Evolutionary conservation across 352 stramenopile species (phyloP).

Genomic region (Pythium chondricola): DNA sequence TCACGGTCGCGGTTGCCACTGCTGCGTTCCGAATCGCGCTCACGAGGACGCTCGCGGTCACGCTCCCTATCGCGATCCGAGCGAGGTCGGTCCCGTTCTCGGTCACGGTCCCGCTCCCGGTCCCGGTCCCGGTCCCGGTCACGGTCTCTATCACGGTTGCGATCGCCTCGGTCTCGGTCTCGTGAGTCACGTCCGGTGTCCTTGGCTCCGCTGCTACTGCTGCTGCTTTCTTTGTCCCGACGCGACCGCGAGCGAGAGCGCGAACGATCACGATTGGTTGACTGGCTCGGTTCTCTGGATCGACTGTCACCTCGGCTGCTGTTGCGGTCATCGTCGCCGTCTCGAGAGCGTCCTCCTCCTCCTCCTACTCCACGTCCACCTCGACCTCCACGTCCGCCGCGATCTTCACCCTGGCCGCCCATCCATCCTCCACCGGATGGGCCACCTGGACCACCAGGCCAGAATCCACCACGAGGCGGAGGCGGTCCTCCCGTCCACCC

Average conservation of each 20-base stretch:
- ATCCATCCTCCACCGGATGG: conserved; percentile 39
- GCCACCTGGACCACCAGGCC: conserved; percentile 33
- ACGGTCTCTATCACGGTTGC: conserved; percentile 26
- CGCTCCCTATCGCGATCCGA: conserved; percentile 28
- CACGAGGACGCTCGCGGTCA: conserved; percentile 19
- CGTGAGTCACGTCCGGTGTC: conserved; percentile 22
- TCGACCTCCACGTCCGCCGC: conserved; percentile 26
- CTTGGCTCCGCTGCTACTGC: conserved; percentile 16
- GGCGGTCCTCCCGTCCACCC: conserved; percentile 37
- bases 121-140: conserved; percentile 24
- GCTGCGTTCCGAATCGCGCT: conserved; percentile 21
- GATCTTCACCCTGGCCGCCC: conserved; percentile 25
- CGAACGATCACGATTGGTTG: conserved; percentile 37
- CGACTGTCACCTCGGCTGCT: conserved; percentile 13
- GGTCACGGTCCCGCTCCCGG: conserved; percentile 19
- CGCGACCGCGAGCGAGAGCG: conserved; percentile 40
- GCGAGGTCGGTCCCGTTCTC: conserved; percentile 20
- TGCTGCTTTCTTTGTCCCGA: conserved; percentile 28
- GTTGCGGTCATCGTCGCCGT: too few species aligned
- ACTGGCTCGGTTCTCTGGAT: conserved; percentile 31
- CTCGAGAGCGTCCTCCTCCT: conserved; percentile 15
- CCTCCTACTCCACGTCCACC: conserved; percentile 23
- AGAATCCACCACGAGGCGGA: conserved; percentile 37
- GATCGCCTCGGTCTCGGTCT: conserved; percentile 29
- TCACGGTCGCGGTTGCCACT: conserved; percentile 29